These are phyloP conservation scores for Nitzschia sp. DNA, from an alignment of 108 stramenopile genomes.

Conservation along the genomic window DNA sequence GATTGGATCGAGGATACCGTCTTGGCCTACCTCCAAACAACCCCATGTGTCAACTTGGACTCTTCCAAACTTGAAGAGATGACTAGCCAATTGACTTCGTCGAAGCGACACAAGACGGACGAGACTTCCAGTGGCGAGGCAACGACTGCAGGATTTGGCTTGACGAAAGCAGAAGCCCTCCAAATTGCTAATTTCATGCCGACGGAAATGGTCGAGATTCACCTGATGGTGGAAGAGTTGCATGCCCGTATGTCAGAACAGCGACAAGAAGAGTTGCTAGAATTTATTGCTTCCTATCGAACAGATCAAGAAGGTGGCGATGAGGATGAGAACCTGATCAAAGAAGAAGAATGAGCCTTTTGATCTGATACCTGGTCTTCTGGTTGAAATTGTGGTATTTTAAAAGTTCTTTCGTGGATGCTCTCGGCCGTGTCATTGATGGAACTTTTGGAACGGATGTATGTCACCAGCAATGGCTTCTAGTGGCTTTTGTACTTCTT, in stretches of 20 bases:
- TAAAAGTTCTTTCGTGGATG: too few relatives aligned
- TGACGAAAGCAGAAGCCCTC: slow-evolving; percentile 76
- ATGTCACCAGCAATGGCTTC: too few relatives aligned
- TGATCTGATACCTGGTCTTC: too few relatives aligned
- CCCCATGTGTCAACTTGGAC: slow-evolving; percentile 56
- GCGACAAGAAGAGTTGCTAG: slow-evolving; percentile 56
- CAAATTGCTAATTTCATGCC: slow-evolving; percentile 84
- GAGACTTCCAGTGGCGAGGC: not conserved
- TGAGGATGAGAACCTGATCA: not conserved
- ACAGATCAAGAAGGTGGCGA: slow-evolving; percentile 4
- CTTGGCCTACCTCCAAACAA: slow-evolving; percentile 55
- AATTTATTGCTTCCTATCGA: slow-evolving; percentile 53
- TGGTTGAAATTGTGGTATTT: too few relatives aligned
- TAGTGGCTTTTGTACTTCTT: too few relatives aligned
- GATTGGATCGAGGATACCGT: slow-evolving; percentile 81
- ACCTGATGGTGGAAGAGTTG: slow-evolving; percentile 78
- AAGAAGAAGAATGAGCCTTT: too few relatives aligned
- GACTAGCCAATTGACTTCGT: slow-evolving; percentile 15
- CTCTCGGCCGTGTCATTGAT: too few relatives aligned
- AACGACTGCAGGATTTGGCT: slow-evolving; percentile 44
- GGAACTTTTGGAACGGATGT: too few relatives aligned
- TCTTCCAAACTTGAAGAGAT: slow-evolving; percentile 31
- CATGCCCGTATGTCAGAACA: slow-evolving; percentile 58
- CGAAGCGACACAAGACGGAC: slow-evolving; percentile 21
- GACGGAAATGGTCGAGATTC: slow-evolving; percentile 72